Evolutionary conservation across 2,329 filamentous ascomycete species (phyloP), one percentile per base, ranked within the genome.

Genomic region (Phialophora expanda): DNA sequence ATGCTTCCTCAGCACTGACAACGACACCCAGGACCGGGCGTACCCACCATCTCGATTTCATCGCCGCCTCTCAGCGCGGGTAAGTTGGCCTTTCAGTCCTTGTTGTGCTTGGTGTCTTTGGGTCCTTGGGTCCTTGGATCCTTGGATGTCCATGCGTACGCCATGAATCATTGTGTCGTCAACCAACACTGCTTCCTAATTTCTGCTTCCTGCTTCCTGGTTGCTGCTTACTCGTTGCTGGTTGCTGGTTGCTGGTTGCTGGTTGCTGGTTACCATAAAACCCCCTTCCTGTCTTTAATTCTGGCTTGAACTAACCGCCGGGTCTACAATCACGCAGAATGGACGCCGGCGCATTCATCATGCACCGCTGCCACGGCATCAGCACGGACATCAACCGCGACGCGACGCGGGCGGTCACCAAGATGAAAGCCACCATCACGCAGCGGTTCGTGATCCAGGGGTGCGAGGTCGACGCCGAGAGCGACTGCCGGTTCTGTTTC

Each of bases 371-470:
- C 70, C 83, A 80, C 73, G 82, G 82, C 22, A 82, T 80, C 0
- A 73, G 78, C 5, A 81, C 81, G 26, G 82, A 84, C 66, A 76
- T 83, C 34, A 78, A 76, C 69, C 72, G 71, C 12, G 66, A 71
- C 9, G 76, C 70, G 7, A 71, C 69, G 51, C 81, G 82, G 34
- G 83, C 82, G 57, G 76, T 84, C 24, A 82, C 82, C 67, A 84
- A 84, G 76, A 84, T 84, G 82, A 84, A 84, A 76, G 81, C 81
- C 11, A 84, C 82, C 58, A 84, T 84, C 74, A 84, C 82, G 3
- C 82, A 84, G 71, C 79, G 83, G 38, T 84, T 85, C 41, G 71
- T 69, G 20, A 53, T 74, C 59, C 73, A 76, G 57, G 69, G 65
- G 1, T 54, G 34, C 50, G 68, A 71, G 26, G 68, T 61, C 34